phyloP scores from a whole-genome alignment of 2,329 filamentous ascomycete genomes.

The Talaromyces albobiverticillius region DNA sequence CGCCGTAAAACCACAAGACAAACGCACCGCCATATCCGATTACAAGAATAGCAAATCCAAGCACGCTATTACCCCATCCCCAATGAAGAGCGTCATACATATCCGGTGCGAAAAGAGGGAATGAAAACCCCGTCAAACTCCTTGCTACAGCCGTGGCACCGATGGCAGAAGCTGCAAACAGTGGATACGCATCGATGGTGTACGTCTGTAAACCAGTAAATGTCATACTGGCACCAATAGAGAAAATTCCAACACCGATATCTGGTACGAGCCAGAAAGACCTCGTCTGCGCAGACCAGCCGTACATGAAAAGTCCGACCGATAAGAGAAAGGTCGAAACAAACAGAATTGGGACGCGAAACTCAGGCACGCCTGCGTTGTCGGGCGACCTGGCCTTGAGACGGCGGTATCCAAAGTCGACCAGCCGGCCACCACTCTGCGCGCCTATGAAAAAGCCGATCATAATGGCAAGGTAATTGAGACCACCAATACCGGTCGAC shows the following conservation, averaged over 20 bases:
- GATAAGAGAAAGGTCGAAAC: not conserved
- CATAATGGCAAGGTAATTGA: not conserved
- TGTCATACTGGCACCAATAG: not conserved
- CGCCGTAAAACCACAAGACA: not conserved
- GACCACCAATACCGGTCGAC: not conserved
- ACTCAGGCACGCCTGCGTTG: not conserved
- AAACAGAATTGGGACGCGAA: not conserved
- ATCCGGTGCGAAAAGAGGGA: not conserved
- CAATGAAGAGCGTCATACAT: not conserved
- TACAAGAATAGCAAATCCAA: not conserved
- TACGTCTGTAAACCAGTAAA: not conserved
- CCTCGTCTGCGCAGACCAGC: not conserved
- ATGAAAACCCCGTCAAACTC: not conserved
- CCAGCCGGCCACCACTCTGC: not conserved
- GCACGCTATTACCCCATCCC: not conserved
- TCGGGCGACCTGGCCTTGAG: not conserved
- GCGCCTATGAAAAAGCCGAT: not conserved
- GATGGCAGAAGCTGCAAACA: not conserved
- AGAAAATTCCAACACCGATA: not conserved
- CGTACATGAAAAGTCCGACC: not conserved
- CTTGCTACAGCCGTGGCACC: not conserved
- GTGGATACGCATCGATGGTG: not conserved
- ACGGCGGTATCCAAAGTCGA: not conserved
- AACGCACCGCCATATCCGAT: not conserved
- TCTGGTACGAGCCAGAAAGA: not conserved